phyloP scores from a whole-genome alignment of 768 basidiomycete species.

The Leccinum fibrillosum region DNA sequence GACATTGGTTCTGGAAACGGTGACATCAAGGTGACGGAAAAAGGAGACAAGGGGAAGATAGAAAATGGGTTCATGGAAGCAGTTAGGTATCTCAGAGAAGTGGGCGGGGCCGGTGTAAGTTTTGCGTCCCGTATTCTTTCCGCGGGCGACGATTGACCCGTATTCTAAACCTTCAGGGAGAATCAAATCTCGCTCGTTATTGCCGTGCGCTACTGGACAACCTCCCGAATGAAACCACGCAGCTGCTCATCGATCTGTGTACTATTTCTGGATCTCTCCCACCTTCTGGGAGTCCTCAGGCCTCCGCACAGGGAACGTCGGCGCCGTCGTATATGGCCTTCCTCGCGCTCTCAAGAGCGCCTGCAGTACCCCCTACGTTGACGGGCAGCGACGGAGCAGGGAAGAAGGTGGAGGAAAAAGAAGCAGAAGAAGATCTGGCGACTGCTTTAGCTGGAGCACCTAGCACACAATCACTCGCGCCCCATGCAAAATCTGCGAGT shows the following conservation, averaged over 20 bases:
- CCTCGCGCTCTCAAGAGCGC: slow-evolving; percentile 65
- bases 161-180: slow-evolving; percentile 52
- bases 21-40: slow-evolving; percentile 11
- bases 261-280: slow-evolving; percentile 58
- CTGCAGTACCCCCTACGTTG: slow-evolving; percentile 40
- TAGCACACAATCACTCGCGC: slow-evolving; percentile 8
- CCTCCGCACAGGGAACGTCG: slow-evolving; percentile 21
- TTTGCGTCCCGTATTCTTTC: neutral
- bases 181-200: slow-evolving; percentile 82
- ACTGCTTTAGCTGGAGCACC: slow-evolving; percentile 28
- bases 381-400: slow-evolving; percentile 28
- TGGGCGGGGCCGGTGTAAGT: slow-evolving; percentile 79
- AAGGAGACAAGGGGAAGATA: slow-evolving; percentile 34
- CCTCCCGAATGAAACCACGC: slow-evolving; percentile 85
- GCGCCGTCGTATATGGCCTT: slow-evolving; percentile 75
- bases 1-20: slow-evolving; percentile 53
- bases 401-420: slow-evolving; percentile 18
- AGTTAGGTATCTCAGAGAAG: slow-evolving; percentile 69
- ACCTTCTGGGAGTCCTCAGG: slow-evolving; percentile 21
- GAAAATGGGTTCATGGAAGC: slow-evolving; percentile 62
- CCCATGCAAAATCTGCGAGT: slow-evolving; percentile 5
- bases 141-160: neutral
- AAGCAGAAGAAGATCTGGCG: slow-evolving; percentile 17
- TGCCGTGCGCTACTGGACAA: slow-evolving; percentile 81
- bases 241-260: slow-evolving; percentile 89